These are phyloP conservation scores for Vachellia pachyceras DNA, from an alignment of 306 rosid species.

Conservation along the genomic window DNA sequence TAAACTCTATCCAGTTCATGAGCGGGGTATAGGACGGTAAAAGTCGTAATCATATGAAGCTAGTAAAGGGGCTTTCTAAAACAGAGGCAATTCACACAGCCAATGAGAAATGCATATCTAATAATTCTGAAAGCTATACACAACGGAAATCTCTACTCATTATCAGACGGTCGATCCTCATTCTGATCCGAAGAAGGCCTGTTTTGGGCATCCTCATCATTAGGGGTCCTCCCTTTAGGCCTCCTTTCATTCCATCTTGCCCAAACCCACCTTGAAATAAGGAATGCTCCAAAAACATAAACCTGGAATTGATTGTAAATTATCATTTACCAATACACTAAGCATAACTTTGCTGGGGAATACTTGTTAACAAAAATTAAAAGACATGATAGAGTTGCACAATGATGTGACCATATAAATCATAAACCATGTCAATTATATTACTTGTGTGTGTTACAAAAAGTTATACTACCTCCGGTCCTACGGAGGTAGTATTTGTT, in stretches of 20 bases:
- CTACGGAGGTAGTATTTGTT: no score
- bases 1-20: no score
- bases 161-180: not conserved
- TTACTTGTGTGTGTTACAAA: not conserved
- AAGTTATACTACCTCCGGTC: no score
- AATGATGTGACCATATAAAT: not conserved
- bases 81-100: not conserved
- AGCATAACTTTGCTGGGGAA: not conserved
- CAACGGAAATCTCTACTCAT: not conserved
- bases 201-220: conserved; percentile 49
- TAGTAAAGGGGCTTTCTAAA: not conserved
- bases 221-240: conserved; percentile 50
- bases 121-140: not conserved
- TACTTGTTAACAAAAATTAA: no score
- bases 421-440: not conserved
- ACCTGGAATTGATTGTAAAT: conserved; percentile 51
- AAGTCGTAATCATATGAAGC: not conserved
- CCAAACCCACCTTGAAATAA: conserved; percentile 76
- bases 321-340: not conserved
- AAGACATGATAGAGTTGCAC: not conserved
- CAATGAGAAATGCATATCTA: not conserved
- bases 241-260: conserved; percentile 89
- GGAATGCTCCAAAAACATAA: conserved; percentile 71
- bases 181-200: conserved; percentile 29
- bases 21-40: not conserved